Base-by-base conservation (phyloP, 1,284 basidiomycete species). In the Cryptococcus sp. region DNA sequence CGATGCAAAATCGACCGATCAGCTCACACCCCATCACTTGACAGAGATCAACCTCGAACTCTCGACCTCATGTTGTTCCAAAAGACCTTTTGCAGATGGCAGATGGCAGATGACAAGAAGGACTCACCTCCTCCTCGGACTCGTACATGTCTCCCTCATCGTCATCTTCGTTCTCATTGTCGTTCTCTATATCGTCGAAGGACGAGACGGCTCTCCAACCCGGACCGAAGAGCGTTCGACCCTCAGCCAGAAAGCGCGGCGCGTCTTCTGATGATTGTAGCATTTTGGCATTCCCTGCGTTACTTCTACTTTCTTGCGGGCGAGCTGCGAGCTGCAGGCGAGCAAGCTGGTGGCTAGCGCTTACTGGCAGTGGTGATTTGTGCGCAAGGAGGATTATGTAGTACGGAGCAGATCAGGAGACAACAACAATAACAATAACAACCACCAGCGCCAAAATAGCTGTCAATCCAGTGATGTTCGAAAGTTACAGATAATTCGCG, bases 121-220 rank as follows among this genome's bases (percentile, higher is more conserved):
- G 6, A 60, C 73, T 25, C 54, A 72, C 75, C 68, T 75, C 72
- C 23, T 73, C 71, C 25, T 72, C 72, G 11, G 64, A 62, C 54
- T 71, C 70, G 40, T 70, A 70, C 30, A 35, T 35, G 8, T 35
- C 30, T 8, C 30, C 30, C 40, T 72, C 72, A 41, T 69, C 68
- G 19, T 62, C 58, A 43, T 72, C 71, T 38, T 69, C 67, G 22
- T 62, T 55, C 39, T 71, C 71, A 22, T 62, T 55, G 40, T 71
- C 71, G 10, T 13, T 13, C 30, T 64, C 61, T 17, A 76, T 19
- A 17, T 76, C 74, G n/a, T 75, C 73, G 30, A 77, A 71, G 17
- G 61, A 60, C 16, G 64, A 55, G 17, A 76, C 70, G 47, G 64
- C 65, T n/a, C 51, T 65, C 76, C 76, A 77, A 19, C 73, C 74